Conservation (phyloP, 2,329 filamentous ascomycete species). For the Colletotrichum sp. region DNA sequence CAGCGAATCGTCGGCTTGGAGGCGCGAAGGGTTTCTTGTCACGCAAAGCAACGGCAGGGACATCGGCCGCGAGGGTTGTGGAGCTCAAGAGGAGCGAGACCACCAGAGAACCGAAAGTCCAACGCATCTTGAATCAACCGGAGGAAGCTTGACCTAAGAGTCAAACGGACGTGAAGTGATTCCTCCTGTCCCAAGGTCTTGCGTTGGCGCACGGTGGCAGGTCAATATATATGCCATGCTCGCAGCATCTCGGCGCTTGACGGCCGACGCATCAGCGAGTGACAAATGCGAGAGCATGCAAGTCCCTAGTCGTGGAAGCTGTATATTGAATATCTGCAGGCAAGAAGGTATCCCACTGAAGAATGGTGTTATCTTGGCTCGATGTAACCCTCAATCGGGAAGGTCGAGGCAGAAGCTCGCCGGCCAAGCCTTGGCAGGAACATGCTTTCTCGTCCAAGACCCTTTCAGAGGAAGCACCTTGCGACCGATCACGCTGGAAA, state of each 20-base stretch:
- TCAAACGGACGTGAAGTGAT: not conserved
- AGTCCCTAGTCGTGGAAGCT: not conserved
- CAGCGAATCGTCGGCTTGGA: not conserved
- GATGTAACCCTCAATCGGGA: not conserved
- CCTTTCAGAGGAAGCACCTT: not conserved
- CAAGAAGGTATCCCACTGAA: not conserved
- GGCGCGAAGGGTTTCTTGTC: not conserved
- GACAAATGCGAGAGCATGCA: too few species aligned
- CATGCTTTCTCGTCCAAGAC: not conserved
- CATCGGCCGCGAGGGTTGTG: not conserved
- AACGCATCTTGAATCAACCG: not conserved
- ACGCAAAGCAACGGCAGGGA: not conserved
- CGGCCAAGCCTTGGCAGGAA: not conserved
- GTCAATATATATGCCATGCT: not conserved
- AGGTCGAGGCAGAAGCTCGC: not conserved
- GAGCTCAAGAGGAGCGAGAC: not conserved
- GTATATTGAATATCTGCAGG: not conserved
- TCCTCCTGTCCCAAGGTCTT: not conserved
- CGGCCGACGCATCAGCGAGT: not conserved
- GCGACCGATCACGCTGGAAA: not conserved
- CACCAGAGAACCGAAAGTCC: not conserved
- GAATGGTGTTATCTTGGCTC: not conserved
- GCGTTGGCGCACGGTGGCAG: rapidly evolving
- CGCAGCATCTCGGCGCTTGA: not conserved
- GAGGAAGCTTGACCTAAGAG: not conserved